Conservation (phyloP, 306 rosid genomes). For the Medicago lupulina region DNA sequence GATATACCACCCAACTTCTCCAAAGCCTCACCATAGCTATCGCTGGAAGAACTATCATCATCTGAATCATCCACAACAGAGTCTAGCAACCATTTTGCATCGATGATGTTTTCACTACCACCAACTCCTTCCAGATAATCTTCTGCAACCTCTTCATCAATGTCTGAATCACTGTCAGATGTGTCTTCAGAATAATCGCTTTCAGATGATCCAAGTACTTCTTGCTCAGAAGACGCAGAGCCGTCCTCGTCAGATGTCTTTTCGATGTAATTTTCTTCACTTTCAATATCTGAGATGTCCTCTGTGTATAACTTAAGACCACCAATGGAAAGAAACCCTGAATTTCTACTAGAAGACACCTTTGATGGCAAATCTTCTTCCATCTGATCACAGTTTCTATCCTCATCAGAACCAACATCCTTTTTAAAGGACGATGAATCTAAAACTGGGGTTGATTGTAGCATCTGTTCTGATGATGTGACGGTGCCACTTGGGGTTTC, state of each 20-base stretch:
- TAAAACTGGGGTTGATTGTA: constrained; percentile 51
- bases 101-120: constrained; percentile 69
- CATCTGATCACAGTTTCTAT: constrained; percentile 46
- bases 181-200: constrained; percentile 64
- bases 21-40: constrained; percentile 61
- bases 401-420: constrained; percentile 53
- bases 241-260: constrained; percentile 55
- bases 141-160: constrained; percentile 83
- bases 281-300: constrained; percentile 71
- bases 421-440: constrained; percentile 56
- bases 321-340: constrained; percentile 87
- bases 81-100: constrained; percentile 77
- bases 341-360: constrained; percentile 57
- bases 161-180: constrained; percentile 76
- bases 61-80: constrained; percentile 58
- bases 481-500: constrained; percentile 56
- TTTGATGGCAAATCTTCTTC: constrained; percentile 50
- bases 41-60: constrained; percentile 67
- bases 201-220: constrained; percentile 59
- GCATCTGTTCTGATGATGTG: constrained; percentile 48
- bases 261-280: constrained; percentile 58
- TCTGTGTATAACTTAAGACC: constrained; percentile 79
- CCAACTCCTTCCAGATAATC: constrained; percentile 95
- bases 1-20: constrained; percentile 78
- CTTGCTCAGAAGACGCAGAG: constrained; percentile 49